phyloP scores from a whole-genome alignment of 2,329 filamentous ascomycete genomes.

The Xylaria sp. region DNA sequence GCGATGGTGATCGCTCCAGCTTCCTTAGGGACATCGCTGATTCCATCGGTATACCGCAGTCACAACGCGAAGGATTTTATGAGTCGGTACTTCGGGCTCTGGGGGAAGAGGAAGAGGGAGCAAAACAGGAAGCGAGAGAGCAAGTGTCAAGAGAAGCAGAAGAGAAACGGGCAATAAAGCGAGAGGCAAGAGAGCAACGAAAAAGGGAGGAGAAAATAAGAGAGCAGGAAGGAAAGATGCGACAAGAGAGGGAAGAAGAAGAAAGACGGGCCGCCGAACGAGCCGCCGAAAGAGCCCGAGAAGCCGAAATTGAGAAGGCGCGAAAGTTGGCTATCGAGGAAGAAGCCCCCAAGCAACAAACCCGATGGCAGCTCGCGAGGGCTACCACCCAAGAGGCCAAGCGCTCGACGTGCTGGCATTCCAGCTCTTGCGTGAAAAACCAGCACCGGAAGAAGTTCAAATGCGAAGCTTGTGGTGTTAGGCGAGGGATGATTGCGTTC shows the following conservation, averaged over 20 bases:
- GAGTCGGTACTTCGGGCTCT: too few relatives aligned
- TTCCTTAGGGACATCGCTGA: too few relatives aligned
- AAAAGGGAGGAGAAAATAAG: background rate
- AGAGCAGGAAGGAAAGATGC: slow-evolving; percentile 1
- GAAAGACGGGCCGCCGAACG: too few relatives aligned
- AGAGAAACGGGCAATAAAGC: too few relatives aligned
- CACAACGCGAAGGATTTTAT: too few relatives aligned
- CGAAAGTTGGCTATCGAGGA: background rate
- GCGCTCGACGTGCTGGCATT: slow-evolving; percentile 20
- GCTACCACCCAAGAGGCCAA: slow-evolving; percentile 16
- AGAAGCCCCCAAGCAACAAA: slow-evolving; percentile 40
- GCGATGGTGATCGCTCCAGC: too few relatives aligned
- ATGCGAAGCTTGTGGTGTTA: slow-evolving; percentile 20
- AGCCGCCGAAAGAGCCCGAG: slow-evolving; percentile 23
- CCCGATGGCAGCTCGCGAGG: slow-evolving; percentile 18
- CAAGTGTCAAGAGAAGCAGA: too few relatives aligned
- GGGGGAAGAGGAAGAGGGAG: too few relatives aligned
- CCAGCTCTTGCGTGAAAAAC: slow-evolving; percentile 14
- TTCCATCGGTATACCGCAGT: too few relatives aligned
- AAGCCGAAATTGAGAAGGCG: slow-evolving; percentile 26
- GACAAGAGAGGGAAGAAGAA: too few relatives aligned
- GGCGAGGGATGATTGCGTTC: slow-evolving; percentile 17
- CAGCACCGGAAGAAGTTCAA: slow-evolving; percentile 14
- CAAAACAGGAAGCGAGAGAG: too few relatives aligned
- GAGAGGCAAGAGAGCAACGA: background rate